A percentile compares a stretch with the other conserved stretches of the same genome.
Conservation (phyloP, 139 green algal species). For the Marvania coccoides region DNA sequence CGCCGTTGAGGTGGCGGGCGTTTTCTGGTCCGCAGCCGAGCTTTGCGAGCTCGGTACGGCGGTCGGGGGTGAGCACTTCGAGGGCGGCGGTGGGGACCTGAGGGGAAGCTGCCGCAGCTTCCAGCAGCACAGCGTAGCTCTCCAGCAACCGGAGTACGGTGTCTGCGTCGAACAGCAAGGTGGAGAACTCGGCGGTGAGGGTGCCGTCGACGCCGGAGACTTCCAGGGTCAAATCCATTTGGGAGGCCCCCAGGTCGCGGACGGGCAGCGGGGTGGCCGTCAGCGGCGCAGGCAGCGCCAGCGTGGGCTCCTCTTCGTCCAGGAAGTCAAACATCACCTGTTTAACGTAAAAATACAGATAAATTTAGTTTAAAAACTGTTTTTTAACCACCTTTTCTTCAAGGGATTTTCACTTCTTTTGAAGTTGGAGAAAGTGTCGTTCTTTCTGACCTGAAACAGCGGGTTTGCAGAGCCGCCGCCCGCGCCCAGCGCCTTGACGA, state of each 20-base stretch:
- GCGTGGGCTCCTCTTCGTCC: background rate
- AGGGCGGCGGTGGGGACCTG: background rate
- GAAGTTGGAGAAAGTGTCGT: background rate
- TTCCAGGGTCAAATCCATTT: background rate
- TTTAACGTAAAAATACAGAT: background rate
- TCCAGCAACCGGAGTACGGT: background rate
- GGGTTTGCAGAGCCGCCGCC: background rate
- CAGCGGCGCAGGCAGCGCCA: background rate
- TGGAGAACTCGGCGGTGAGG: background rate
- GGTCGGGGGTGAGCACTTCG: background rate
- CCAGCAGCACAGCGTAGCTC: background rate
- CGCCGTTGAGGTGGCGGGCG: background rate
- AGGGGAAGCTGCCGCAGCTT: background rate
- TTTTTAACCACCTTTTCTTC: too few species aligned
- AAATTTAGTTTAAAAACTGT: background rate
- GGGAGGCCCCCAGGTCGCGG: background rate
- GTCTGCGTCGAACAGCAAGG: background rate
- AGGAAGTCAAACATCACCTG: background rate
- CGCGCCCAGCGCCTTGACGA: background rate
- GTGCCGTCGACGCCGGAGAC: background rate
- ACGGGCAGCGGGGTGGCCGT: background rate
- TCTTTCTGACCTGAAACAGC: background rate
- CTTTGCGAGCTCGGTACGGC: background rate
- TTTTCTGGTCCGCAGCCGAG: background rate
- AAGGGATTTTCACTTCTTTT: too few species aligned